Conservation (phyloP, 2,329 filamentous ascomycete species). For the Fusarium sp. region DNA sequence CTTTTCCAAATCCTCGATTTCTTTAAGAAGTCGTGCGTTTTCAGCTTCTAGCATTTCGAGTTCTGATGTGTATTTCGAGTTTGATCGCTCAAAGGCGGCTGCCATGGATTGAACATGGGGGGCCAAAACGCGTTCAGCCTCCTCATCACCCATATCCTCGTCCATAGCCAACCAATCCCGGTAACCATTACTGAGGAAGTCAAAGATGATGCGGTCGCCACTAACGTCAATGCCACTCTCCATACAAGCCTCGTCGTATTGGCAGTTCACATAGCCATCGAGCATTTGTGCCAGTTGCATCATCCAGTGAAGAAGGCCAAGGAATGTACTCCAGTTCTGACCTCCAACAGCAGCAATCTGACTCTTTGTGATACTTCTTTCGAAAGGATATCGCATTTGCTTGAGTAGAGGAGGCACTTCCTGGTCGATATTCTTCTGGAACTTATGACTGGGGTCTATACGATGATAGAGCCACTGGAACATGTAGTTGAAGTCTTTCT, state of each 20-base stretch:
- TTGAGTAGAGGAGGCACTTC: constrained; percentile 93
- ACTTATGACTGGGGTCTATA: constrained; percentile 92
- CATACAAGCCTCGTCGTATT: constrained; percentile 88
- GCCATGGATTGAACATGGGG: constrained; percentile 92
- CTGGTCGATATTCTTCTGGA: constrained; percentile 93
- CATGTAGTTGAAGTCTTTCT: constrained; percentile 98
- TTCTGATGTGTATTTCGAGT: constrained; percentile 84
- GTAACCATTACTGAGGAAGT: constrained; percentile 90
- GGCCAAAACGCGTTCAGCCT: constrained; percentile 77
- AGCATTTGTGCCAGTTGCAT: constrained; percentile 97
- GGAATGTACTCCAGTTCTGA: constrained; percentile 95
- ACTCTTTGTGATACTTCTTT: constrained; percentile 94
- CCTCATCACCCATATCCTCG: constrained; percentile 86
- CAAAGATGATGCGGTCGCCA: constrained; percentile 92
- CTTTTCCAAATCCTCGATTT: constrained; percentile 90
- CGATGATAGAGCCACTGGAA: constrained; percentile 98
- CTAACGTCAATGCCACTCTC: constrained; percentile 88
- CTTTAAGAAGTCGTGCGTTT: constrained; percentile 79
- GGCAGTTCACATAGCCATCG: constrained; percentile 78
- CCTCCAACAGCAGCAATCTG: constrained; percentile 94
- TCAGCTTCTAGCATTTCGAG: constrained; percentile 87
- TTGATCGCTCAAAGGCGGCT: constrained; percentile 82
- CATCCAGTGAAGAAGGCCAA: constrained; percentile 97
- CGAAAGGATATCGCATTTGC: constrained; percentile 92
- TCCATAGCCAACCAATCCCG: constrained; percentile 93